Conservation (phyloP, 768 basidiomycete genomes). For the Kwoniella mangroviensis region DNA sequence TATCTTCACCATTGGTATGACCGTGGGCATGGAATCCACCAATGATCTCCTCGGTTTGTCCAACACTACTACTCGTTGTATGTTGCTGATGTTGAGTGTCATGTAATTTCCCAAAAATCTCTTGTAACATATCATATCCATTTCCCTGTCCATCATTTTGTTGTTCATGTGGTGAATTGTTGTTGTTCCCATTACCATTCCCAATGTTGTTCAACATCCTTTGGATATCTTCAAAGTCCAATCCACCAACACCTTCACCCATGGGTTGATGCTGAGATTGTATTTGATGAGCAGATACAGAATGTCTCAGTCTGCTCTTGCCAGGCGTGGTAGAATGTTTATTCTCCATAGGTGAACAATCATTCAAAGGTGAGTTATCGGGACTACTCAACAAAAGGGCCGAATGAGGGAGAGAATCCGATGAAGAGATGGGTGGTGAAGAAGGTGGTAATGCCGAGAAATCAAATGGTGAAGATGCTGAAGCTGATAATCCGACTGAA, state of each 20-base stretch:
- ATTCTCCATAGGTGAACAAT: constrained; percentile 18
- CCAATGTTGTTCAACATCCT: constrained; percentile 23
- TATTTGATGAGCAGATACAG: constrained; percentile 5
- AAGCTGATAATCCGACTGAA: constrained; percentile 20
- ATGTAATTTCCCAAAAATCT: constrained; percentile 17
- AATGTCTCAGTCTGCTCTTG: constrained; percentile 21
- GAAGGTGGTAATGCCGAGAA: constrained; percentile 49
- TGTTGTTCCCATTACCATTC: background rate
- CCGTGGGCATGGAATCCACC: constrained; percentile 12
- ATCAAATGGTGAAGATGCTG: constrained; percentile 44
- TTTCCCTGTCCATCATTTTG: background rate
- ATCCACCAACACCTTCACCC: background rate
- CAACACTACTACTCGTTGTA: constrained; percentile 14
- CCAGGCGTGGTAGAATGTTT: constrained; percentile 11
- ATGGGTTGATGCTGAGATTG: constrained; percentile 5
- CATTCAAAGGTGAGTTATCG: constrained; percentile 20
- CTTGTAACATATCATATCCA: constrained; percentile 25
- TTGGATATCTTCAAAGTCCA: constrained; percentile 25
- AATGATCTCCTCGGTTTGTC: constrained; percentile 20
- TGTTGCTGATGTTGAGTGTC: constrained; percentile 1
- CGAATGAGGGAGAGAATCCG: constrained; percentile 36
- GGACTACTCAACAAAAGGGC: constrained; percentile 40
- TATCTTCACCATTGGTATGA: constrained; percentile 4
- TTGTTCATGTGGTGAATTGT: constrained; percentile 5
- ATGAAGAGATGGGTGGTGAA: constrained; percentile 41